These are phyloP conservation scores for Phialophora macrospora DNA, from an alignment of 2,329 filamentous ascomycete genomes.

Conservation along the genomic window DNA sequence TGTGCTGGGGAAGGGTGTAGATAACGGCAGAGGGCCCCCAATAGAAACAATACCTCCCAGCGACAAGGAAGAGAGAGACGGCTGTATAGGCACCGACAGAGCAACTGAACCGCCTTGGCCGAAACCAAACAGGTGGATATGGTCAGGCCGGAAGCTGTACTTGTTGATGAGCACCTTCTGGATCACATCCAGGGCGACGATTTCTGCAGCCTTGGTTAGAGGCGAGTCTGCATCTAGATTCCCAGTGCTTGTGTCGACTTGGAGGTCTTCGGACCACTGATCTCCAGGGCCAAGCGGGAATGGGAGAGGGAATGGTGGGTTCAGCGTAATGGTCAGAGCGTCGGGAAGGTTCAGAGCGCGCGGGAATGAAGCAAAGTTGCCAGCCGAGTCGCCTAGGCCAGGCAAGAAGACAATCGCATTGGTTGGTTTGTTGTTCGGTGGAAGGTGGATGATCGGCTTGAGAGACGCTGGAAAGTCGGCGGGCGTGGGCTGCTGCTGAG, in stretches of 20 bases:
- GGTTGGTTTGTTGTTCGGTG: slow-evolving; percentile 49
- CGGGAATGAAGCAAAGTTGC: slow-evolving; percentile 71
- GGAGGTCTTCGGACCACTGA: slow-evolving; percentile 72
- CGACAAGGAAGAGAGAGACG: slow-evolving; percentile 43
- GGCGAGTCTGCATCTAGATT: slow-evolving; percentile 67
- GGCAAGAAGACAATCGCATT: slow-evolving; percentile 77
- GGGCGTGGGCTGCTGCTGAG: not conserved
- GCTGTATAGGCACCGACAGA: slow-evolving; percentile 59
- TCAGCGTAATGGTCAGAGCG: slow-evolving; percentile 74
- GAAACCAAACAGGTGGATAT: slow-evolving; percentile 69
- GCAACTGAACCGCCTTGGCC: slow-evolving; percentile 70
- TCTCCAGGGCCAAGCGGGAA: slow-evolving; percentile 64
- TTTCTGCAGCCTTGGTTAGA: slow-evolving; percentile 56
- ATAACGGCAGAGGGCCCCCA: slow-evolving; percentile 49
- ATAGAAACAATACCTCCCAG: slow-evolving; percentile 51
- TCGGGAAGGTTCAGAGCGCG: slow-evolving; percentile 73
- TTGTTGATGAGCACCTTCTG: slow-evolving; percentile 56
- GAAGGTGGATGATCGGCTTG: slow-evolving; percentile 48
- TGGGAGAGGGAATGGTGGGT: slow-evolving; percentile 71
- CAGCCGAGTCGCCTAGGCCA: slow-evolving; percentile 77
- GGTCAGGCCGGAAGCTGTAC: slow-evolving; percentile 64
- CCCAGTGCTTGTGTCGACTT: slow-evolving; percentile 57
- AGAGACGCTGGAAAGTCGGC: slow-evolving; percentile 54
- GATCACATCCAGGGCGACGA: slow-evolving; percentile 60
- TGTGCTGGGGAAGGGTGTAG: slow-evolving; percentile 40